Evolutionary conservation across 768 basidiomycete genomes (phyloP), one percentile per base, ranked within the genome.

Genomic region (Botryobasidium botryosum): DNA sequence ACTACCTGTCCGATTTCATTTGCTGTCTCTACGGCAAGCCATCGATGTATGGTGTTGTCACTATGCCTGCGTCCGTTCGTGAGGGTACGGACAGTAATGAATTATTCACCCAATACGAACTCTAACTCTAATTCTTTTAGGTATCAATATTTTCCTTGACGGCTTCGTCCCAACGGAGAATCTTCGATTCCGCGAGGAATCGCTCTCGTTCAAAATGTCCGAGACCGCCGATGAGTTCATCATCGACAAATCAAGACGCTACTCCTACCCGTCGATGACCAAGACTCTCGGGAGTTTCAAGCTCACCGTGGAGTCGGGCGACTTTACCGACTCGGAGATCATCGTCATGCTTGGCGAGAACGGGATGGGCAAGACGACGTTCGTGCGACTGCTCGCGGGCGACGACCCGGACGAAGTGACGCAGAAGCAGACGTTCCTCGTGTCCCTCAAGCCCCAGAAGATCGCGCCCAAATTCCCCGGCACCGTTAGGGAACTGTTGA

Each of bases 281-380:
- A 99, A 99, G 67, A 97, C 94, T 0, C 73, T 96, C 40, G 94
- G 94, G 25, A 59, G 58, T 51, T 99, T 99, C 77, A 96, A 99
- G 63, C 75, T 99, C 39, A 86, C 87, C 40, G 85, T 99, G 44
- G 75, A 92, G 54, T 65, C 62, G 0, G 94, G 94, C 21, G 72
- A 72, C 27, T 99, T 97, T 65, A 91, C 92, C n/a, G 91, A 97
- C 59, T 96, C 91, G 2, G 94, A 99, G 61, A 99, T 99, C 61
- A 87, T 99, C 55, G 94, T 99, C 61, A 85, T 99, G 79, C 68
- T 99, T 27, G 94, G 94, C 50, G 94, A 99, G 72, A 99, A 99
- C 62, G 94, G 94, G 40, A 99, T 88, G 2, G 91, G 94, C 31
- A 99, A 99, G 70, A 96, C 94, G 35, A 99, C 94, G 1, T 87